Conservation (phyloP, 371 early-diverging fungal genomes). For the Mortierella sp. region DNA sequence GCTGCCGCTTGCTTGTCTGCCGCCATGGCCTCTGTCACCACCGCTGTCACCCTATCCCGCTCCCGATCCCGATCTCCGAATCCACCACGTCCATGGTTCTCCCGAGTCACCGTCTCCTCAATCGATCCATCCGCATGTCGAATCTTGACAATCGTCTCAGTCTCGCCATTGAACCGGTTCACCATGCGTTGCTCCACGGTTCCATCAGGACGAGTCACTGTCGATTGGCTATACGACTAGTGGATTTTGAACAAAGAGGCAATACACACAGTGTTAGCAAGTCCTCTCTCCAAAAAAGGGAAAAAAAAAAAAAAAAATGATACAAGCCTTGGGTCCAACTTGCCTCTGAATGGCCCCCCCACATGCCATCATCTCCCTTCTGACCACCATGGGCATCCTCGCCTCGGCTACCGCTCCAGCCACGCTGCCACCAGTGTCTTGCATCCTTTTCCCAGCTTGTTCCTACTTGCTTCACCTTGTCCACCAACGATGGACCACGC, state of each 20-base stretch:
- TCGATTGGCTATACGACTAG: constrained; percentile 38
- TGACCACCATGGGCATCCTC: not conserved
- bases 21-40: constrained; percentile 22
- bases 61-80: constrained; percentile 21
- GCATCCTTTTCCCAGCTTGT: constrained; percentile 44
- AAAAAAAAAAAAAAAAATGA: too few relatives aligned
- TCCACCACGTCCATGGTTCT: constrained; percentile 6
- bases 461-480: constrained; percentile 49
- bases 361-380: too few relatives aligned
- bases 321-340: too few relatives aligned
- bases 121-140: constrained; percentile 26
- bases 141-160: constrained; percentile 35
- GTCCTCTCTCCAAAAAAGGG: too few relatives aligned
- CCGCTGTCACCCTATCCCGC: constrained; percentile 14
- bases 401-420: too few relatives aligned
- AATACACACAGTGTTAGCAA: too few relatives aligned
- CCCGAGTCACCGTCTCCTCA: constrained; percentile 36
- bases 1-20: constrained; percentile 5
- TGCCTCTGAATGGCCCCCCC: constrained; percentile 39
- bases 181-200: constrained; percentile 31
- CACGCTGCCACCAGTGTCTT: constrained; percentile 45
- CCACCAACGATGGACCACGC: constrained; percentile 30
- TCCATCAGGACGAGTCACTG: constrained; percentile 42
- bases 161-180: constrained; percentile 33
- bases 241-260: too few relatives aligned